Percentiles rank a stretch among this genome's conserved stretches.
Evolutionary conservation across 495 filamentous ascomycete genomes (phyloP).

Genomic region (Tetracladium marchalianum): DNA sequence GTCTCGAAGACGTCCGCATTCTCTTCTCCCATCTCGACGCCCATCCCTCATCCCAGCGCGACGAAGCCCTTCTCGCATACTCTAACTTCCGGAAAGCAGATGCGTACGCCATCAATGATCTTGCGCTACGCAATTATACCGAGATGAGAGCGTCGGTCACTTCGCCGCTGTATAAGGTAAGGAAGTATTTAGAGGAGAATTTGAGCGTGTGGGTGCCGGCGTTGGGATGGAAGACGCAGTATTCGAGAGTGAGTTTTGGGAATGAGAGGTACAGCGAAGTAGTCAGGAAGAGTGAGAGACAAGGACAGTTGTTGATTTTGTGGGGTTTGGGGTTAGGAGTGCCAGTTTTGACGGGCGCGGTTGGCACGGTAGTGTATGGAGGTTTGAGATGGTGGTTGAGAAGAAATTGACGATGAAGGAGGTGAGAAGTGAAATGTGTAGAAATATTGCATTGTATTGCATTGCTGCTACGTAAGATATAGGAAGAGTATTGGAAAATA

Average conservation of each 20-base stretch:
- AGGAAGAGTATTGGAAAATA: no score
- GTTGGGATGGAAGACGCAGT: constrained; percentile 84
- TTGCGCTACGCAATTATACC: constrained; percentile 82
- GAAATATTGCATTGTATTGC: no score
- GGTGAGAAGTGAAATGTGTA: no score
- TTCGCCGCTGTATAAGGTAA: constrained; percentile 59
- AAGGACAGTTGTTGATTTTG: constrained; percentile 42
- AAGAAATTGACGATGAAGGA: neutral
- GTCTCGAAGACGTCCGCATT: constrained; percentile 75
- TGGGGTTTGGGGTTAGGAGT: neutral
- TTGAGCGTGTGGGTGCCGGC: constrained; percentile 64
- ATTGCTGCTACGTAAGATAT: no score
- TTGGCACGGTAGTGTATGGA: neutral
- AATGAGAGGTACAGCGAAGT: constrained; percentile 88
- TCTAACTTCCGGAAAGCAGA: constrained; percentile 61
- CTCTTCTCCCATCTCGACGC: constrained; percentile 66
- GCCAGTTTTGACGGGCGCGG: neutral
- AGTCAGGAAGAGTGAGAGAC: constrained; percentile 50
- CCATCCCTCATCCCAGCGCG: constrained; percentile 31
- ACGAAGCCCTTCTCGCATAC: constrained; percentile 62
- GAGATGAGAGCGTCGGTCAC: constrained; percentile 86
- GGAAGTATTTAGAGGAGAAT: constrained; percentile 82
- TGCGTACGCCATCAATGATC: constrained; percentile 82
- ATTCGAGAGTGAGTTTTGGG: constrained; percentile 84
- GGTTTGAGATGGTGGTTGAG: neutral